Conservation (phyloP, 306 rosid species). For the Prunus salicina region DNA sequence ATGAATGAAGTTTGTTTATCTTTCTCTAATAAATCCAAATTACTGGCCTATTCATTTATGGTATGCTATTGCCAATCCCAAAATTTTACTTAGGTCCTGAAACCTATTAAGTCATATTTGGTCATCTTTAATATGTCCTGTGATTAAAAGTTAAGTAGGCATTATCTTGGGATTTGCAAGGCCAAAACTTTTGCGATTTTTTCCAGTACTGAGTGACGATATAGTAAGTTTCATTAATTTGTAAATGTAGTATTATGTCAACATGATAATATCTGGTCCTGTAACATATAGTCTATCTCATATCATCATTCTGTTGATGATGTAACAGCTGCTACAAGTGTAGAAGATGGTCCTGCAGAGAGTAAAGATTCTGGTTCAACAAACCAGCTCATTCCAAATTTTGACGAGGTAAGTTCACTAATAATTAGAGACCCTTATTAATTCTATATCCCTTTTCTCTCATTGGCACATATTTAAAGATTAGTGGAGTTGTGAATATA, state of each 20-base stretch:
- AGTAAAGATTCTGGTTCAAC: conserved; percentile 35
- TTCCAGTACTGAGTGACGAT: neutral
- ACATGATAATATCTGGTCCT: neutral
- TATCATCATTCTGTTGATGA: conserved; percentile 27
- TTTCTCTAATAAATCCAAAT: neutral
- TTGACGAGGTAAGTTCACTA: conserved; percentile 51
- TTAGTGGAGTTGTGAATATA: neutral
- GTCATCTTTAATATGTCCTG: neutral
- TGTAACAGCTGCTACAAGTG: conserved; percentile 41
- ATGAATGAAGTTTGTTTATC: neutral
- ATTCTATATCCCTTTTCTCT: neutral
- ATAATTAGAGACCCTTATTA: neutral
- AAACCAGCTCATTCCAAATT: conserved; percentile 45
- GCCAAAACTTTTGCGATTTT: neutral
- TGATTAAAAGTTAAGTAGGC: neutral
- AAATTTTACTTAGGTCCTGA: neutral
- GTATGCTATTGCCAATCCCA: neutral
- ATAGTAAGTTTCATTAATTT: neutral
- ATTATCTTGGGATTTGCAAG: neutral
- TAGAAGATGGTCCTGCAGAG: conserved; percentile 49
- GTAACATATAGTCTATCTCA: conserved; percentile 11
- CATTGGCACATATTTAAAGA: neutral
- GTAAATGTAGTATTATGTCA: neutral
- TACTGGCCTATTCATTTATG: neutral
- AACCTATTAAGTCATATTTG: neutral